Evolutionary conservation across 208 protist species (phyloP).

Genomic region (Leishmania martiniquensis): DNA sequence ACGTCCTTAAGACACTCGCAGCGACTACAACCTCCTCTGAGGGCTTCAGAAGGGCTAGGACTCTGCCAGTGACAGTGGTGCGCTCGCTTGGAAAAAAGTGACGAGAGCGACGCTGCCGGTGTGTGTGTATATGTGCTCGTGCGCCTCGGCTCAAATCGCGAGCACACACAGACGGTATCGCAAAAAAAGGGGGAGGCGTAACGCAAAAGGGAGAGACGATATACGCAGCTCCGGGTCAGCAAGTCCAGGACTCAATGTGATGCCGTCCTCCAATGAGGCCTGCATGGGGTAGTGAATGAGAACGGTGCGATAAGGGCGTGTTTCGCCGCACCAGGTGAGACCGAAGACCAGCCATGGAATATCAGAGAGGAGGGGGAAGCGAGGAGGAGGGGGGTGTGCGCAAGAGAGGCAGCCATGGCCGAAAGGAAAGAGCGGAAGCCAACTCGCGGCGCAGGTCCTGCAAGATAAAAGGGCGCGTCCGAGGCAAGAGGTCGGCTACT

Average conservation of each 20-base stretch:
- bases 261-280: background rate
- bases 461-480: background rate
- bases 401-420: background rate
- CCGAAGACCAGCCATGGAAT: background rate
- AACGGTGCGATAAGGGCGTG: background rate
- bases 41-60: too few species aligned
- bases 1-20: too few species aligned
- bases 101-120: too few species aligned
- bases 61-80: too few species aligned
- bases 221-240: background rate
- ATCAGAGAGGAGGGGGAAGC: background rate
- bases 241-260: background rate
- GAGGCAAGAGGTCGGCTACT: background rate
- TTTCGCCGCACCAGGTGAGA: background rate
- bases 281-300: background rate
- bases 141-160: too few species aligned
- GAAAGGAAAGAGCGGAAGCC: background rate
- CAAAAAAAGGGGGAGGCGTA: too few species aligned
- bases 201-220: background rate
- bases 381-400: too few species aligned
- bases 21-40: too few species aligned
- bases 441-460: background rate
- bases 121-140: too few species aligned
- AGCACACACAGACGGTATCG: too few species aligned
- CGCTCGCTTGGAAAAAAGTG: too few species aligned